Base-by-base conservation (phyloP, 78 protist genomes). In the Cavenderia fasciculata region DNA sequence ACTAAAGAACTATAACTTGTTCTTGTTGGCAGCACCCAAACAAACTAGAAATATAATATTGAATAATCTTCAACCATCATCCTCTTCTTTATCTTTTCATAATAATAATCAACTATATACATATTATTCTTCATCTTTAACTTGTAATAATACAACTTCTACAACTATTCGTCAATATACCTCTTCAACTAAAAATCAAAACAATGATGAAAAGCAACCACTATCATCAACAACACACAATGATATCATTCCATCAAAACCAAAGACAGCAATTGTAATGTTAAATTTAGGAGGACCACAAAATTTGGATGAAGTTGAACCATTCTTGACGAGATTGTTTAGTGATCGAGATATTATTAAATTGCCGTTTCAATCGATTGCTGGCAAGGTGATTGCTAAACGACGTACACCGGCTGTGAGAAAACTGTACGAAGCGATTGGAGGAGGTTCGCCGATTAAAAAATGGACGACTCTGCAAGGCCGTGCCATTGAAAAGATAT, bases 271-370 rank as follows among this genome's bases (percentile, higher is more conserved):
- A 5, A 78, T 96, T 52, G 87, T 96, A 23, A 74, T 96, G 95
- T 77, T 96, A 86, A 96, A 96, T 73, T 49, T 96, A 47, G 98
- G 98, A 36, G 98, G 98, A 2, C 98, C 98, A 31, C 49, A 62
- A 18, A 88, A 46, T 34, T 75, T 29, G 12, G 94, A 74, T 1
- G 95, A 96, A 25, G 96, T 94, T 21, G 92, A 96, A 41, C 85
- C 88, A 51, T 96, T 96, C 59, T 90, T 96, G 6, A 86, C 61
- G 25, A 77, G 97, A 69, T 88, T 91, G 34, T 92, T 94, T 36
- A 49, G 82, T 25, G 96, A 94, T 77, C 87, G 84, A 34, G 93
- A 94, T 44, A 94, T 94, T 56, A 65, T 94, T 34, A 88, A 78
- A 51, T 47, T 92, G 44, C 91, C 89, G 36, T 92, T 92, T 69